A percentile compares a stretch with the other conserved stretches of the same genome.
phyloP scores from a whole-genome alignment of 2,329 filamentous ascomycete genomes.

The Calycina marina region DNA sequence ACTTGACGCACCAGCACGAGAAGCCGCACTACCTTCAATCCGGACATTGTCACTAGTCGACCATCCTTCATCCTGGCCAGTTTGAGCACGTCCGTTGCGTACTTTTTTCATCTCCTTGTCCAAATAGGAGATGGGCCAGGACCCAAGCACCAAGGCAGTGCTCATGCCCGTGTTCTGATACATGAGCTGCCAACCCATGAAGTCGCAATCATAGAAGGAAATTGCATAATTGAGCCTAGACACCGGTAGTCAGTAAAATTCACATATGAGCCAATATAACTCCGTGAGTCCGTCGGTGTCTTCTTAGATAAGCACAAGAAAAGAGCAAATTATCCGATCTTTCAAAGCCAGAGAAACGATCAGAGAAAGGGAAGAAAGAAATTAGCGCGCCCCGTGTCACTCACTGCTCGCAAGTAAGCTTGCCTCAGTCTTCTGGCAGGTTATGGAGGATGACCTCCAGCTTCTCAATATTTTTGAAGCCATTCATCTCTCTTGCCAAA shows the following conservation, averaged over 20 bases:
- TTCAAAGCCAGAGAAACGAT: conserved; percentile 7
- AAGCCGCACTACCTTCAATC: no score
- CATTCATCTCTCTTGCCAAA: conserved; percentile 1
- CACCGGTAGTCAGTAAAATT: no score
- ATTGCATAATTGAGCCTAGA: conserved; percentile 12
- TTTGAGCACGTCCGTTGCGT: background rate
- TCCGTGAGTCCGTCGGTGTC: no score
- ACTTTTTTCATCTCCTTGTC: conserved; percentile 4
- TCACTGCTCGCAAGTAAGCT: conserved; percentile 1
- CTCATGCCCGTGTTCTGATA: conserved; percentile 10
- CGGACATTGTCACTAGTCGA: no score
- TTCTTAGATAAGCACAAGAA: no score
- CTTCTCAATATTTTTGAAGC: conserved; percentile 1
- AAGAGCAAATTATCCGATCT: no score
- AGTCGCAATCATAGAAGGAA: conserved; percentile 16
- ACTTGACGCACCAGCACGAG: no score
- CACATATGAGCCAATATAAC: no score
- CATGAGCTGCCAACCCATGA: conserved; percentile 12
- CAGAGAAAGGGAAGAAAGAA: background rate
- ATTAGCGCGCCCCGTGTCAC: conserved; percentile 2
- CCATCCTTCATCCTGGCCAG: background rate
- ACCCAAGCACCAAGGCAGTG: conserved; percentile 2
- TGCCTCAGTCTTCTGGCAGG: background rate
- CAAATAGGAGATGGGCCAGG: conserved; percentile 5
- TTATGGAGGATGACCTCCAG: conserved; percentile 1